These are phyloP conservation scores for Cardamine resedifolia DNA, from an alignment of 345 rosid genomes.

Conservation along the genomic window DNA sequence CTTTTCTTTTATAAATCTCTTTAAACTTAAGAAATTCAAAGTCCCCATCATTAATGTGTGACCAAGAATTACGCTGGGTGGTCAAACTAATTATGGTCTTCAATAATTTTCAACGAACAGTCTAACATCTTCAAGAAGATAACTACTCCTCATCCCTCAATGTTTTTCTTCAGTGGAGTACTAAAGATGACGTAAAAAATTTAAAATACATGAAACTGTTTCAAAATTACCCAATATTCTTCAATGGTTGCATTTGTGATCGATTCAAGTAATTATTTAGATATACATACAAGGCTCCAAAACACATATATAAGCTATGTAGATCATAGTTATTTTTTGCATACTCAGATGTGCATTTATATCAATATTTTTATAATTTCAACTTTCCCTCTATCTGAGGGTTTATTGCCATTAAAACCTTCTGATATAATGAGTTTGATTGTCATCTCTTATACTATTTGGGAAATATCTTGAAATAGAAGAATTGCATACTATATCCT, in stretches of 20 bases:
- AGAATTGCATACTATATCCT: not conserved
- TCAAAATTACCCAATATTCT: not conserved
- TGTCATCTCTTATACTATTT: not conserved
- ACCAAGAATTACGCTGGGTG: conserved; percentile 38
- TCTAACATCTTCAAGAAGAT: conserved; percentile 6
- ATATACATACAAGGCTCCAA: not conserved
- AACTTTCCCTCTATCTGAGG: not conserved
- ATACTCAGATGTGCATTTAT: not conserved
- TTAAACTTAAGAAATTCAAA: conserved; percentile 9
- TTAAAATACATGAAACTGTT: not conserved
- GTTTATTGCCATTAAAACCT: not conserved
- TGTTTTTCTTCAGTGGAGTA: not conserved
- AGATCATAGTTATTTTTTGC: not conserved
- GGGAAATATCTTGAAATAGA: not conserved
- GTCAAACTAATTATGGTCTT: conserved; percentile 41
- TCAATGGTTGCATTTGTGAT: not conserved
- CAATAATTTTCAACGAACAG: conserved; percentile 40
- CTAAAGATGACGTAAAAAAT: not conserved
- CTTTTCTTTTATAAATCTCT: not conserved
- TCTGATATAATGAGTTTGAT: not conserved
- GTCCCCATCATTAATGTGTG: conserved; percentile 30
- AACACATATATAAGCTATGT: not conserved
- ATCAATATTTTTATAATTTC: no score
- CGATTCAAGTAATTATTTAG: not conserved
- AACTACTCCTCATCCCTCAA: not conserved